phyloP scores from a whole-genome alignment of 2,329 filamentous ascomycete genomes.

The Colletotrichum sp. region DNA sequence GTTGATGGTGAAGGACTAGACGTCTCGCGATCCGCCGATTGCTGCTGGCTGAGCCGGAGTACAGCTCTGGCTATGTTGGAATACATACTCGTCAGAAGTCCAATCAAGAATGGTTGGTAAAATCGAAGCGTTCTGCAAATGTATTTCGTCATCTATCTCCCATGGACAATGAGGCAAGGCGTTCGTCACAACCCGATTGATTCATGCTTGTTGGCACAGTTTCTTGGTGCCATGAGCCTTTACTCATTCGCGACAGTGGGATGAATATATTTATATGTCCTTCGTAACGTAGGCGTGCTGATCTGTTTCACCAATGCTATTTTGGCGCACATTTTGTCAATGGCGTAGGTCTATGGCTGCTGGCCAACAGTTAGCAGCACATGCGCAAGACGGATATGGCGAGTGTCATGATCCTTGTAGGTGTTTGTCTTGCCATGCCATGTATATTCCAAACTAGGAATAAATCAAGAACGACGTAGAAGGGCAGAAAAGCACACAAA shows the following conservation, averaged over 20 bases:
- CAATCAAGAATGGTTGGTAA: rapidly evolving
- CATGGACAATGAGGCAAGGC: rapidly evolving
- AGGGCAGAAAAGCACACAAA: rapidly evolving
- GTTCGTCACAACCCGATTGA: rapidly evolving
- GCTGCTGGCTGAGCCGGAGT: rapidly evolving
- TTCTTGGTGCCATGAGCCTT: rapidly evolving
- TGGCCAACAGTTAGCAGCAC: rapidly evolving
- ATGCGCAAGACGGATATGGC: rapidly evolving
- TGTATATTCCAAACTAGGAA: background rate
- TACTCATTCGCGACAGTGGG: background rate
- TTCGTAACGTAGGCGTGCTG: no score
- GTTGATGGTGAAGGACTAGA: background rate
- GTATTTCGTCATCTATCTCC: rapidly evolving
- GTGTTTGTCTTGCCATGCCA: rapidly evolving
- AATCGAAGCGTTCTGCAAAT: background rate
- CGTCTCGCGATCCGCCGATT: background rate
- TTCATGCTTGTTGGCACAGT: rapidly evolving
- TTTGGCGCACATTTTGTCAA: background rate
- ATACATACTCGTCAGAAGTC: background rate
- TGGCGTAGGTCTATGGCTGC: background rate
- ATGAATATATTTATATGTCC: no score
- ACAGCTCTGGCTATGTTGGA: background rate
- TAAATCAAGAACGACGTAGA: background rate
- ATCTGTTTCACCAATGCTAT: no score
- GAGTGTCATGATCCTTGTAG: rapidly evolving